Evolutionary conservation across 768 basidiomycete genomes (phyloP).

Genomic region (Dioszegia aurantiaca): DNA sequence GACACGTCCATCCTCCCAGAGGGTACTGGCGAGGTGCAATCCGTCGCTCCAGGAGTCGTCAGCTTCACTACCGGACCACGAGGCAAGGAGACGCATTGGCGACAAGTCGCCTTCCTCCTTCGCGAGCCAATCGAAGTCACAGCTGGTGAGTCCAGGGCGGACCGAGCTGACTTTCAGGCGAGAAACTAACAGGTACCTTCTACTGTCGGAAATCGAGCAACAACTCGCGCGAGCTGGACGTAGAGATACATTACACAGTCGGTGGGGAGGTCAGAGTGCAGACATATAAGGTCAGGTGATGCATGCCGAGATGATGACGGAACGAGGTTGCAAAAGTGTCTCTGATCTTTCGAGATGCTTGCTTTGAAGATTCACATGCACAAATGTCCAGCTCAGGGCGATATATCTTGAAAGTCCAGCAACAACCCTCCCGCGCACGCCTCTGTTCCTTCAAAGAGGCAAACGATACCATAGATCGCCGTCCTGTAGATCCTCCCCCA

Average conservation of each 20-base stretch:
- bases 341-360: no score
- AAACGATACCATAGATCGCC: conserved; percentile 52
- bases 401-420: conserved; percentile 24
- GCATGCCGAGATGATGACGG: no score
- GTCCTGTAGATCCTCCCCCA: conserved; percentile 53
- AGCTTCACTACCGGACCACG: conserved; percentile 80
- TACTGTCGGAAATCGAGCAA: conserved; percentile 70
- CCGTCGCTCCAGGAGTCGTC: conserved; percentile 21
- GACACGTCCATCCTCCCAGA: conserved; percentile 58
- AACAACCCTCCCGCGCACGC: conserved; percentile 51
- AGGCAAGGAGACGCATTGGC: conserved; percentile 92
- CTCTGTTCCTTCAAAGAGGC: conserved; percentile 53
- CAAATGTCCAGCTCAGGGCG: neutral
- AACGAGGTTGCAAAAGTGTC: no score
- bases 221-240: conserved; percentile 83
- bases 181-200: conserved; percentile 74
- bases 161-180: conserved; percentile 58
- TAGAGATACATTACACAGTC: conserved; percentile 72
- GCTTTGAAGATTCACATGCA: no score
- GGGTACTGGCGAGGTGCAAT: conserved; percentile 32
- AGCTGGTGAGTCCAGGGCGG: conserved; percentile 60
- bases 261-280: conserved; percentile 53
- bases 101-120: conserved; percentile 86
- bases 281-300: conserved; percentile 12
- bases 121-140: conserved; percentile 71